Base-by-base conservation (phyloP, 1,139 yeast species). In the Candida buenavistaensis region DNA sequence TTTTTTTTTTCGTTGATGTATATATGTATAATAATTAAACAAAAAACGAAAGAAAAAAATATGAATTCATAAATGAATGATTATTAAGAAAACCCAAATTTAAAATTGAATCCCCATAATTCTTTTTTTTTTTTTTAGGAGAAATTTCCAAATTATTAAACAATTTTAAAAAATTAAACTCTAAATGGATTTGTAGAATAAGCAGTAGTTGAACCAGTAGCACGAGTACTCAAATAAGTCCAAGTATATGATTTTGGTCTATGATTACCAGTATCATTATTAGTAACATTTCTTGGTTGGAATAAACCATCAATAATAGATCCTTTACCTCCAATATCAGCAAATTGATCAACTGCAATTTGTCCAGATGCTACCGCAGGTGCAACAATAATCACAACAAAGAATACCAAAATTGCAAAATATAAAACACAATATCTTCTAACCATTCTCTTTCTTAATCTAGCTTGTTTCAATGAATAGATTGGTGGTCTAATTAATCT, bases 401-500 rank as follows among this genome's bases (percentile, higher is more conserved):
- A 88, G 47, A 87, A 55, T 28, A 80, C 56, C 55, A 94, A 68
- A 45, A 94, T 68, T 36, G 69, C 55, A 52, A 88, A 81, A 76
- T 82, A 94, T 59, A 94, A 73, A 15, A 87, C 67, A 48, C 95
- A 83, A 72, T 92, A 94, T 70, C 89, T 89, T 68, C 88, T 83
- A 31, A 94, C 97, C 96, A 94, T 92, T 72, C 98, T 83, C 85
- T 87, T 90, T 74, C 99, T 86, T 63, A 94, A 82, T 70, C 90
- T 84, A 48, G 95, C 94, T 71, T 94, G 98, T 70, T 94, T 92
- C 72, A 92, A 75, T 12, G 97, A 89, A 70, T 88, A 94, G 59
- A 94, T 92, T 52, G 98, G 99, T 47, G 97, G 98, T 68, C 99
- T 87, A 57, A 92, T 92, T 72, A 92, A 96, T 70, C 95, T 84